These are phyloP conservation scores for Gloeophyllum trabeum DNA, from an alignment of 768 basidiomycete species.

Conservation along the genomic window DNA sequence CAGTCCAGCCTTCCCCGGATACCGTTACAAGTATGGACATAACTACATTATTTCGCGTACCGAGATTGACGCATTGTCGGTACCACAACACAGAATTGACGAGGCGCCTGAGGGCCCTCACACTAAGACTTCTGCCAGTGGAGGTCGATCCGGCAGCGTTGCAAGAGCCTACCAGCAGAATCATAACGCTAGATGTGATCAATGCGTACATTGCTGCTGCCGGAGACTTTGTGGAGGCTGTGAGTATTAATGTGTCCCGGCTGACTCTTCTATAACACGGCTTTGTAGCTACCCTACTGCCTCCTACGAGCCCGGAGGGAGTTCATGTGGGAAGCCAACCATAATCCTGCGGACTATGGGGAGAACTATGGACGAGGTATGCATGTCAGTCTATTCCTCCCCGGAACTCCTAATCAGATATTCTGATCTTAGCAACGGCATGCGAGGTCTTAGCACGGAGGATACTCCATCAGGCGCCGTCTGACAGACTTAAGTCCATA, in stretches of 20 bases:
- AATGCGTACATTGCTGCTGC: constrained; percentile 68
- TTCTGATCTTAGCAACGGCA: constrained; percentile 41
- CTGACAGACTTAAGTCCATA: constrained; percentile 52
- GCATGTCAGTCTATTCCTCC: constrained; percentile 5
- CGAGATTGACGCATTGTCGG: background rate
- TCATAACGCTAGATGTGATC: constrained; percentile 77
- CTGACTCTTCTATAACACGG: constrained; percentile 1
- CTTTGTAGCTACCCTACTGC: constrained; percentile 63
- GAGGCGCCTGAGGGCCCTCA: constrained; percentile 67
- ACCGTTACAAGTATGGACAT: constrained; percentile 58
- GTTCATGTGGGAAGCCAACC: constrained; percentile 74
- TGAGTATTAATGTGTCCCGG: constrained; percentile 21
- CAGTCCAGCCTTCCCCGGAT: constrained; percentile 51
- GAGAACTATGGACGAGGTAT: constrained; percentile 76
- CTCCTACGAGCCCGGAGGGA: constrained; percentile 67
- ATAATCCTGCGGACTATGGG: constrained; percentile 76
- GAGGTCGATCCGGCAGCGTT: constrained; percentile 62
- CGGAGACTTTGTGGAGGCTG: constrained; percentile 81
- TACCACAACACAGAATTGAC: constrained; percentile 80
- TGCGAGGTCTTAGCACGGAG: constrained; percentile 79
- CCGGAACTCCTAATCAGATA: constrained; percentile 1
- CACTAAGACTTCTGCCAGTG: constrained; percentile 64
- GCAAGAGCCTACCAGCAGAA: constrained; percentile 66
- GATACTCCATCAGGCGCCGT: constrained; percentile 59
- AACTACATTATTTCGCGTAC: background rate